These are phyloP conservation scores for Luvunga scandens DNA, from an alignment of 345 rosid species.

Conservation along the genomic window DNA sequence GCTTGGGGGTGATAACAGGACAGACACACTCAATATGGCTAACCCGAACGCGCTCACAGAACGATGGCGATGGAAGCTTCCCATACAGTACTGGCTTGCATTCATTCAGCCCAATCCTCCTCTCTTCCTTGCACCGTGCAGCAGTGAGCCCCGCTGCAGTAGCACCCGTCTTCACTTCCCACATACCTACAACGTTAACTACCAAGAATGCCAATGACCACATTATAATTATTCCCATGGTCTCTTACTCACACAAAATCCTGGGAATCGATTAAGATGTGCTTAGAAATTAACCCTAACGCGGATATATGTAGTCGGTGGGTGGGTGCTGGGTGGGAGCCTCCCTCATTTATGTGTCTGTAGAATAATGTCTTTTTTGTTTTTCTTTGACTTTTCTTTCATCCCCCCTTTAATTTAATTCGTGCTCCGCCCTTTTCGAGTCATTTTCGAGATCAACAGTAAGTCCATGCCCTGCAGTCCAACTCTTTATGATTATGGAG, in stretches of 20 bases:
- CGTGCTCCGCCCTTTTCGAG: too few species aligned
- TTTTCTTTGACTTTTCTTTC: too few species aligned
- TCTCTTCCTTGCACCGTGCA: slow-evolving; percentile 36
- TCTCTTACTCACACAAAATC: neutral
- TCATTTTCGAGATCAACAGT: too few species aligned
- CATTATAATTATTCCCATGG: neutral
- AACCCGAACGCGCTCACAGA: slow-evolving; percentile 37
- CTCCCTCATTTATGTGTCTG: too few species aligned
- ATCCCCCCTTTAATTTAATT: too few species aligned
- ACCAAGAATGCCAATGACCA: slow-evolving; percentile 6
- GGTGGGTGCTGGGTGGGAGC: too few species aligned
- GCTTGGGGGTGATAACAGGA: slow-evolving; percentile 22
- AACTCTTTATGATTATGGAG: too few species aligned
- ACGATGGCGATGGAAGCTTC: slow-evolving; percentile 30
- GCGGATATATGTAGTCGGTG: too few species aligned
- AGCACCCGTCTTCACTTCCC: slow-evolving; percentile 11
- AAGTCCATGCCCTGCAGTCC: too few species aligned
- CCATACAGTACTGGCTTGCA: slow-evolving; percentile 40
- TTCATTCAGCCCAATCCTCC: slow-evolving; percentile 26
- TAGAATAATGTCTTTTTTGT: too few species aligned
- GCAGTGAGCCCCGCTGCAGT: slow-evolving; percentile 14
- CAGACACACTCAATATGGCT: slow-evolving; percentile 34
- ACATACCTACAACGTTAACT: neutral
- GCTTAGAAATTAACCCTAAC: too few species aligned
- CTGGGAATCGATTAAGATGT: too few species aligned